Conservation (phyloP, 257 asterid species). For the Nicotiana knightiana region DNA sequence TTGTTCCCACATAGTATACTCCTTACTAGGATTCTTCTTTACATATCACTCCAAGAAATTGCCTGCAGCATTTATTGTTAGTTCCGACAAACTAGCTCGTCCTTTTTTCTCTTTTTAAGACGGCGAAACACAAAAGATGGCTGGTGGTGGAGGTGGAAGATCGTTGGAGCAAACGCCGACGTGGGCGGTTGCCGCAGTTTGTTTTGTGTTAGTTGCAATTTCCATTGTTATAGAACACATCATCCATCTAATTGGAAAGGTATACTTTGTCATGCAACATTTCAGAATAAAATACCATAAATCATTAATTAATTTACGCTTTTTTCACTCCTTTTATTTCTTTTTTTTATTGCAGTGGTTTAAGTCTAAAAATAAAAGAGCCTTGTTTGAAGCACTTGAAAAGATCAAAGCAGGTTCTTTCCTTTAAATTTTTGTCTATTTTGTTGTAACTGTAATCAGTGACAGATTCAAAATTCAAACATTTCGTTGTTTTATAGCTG, state of each 20-base stretch:
- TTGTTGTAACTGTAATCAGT: neutral
- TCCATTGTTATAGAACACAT: conserved; percentile 64
- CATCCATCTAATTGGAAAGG: conserved; percentile 62
- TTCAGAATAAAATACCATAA: neutral
- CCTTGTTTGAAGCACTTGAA: conserved; percentile 74
- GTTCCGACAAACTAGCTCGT: neutral
- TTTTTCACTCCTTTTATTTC: neutral
- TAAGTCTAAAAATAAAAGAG: conserved; percentile 51
- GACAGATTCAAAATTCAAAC: conserved; percentile 51
- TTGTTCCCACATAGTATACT: no score
- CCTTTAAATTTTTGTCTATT: neutral
- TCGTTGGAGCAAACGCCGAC: conserved; percentile 73
- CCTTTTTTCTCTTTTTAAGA: neutral
- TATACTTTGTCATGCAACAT: neutral
- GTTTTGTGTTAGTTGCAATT: conserved; percentile 48
- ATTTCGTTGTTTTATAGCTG: no score
- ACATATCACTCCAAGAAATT: neutral
- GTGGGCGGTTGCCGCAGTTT: conserved; percentile 79
- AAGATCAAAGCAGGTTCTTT: conserved; percentile 72
- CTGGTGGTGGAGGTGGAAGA: conserved; percentile 30
- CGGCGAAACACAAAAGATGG: conserved; percentile 8
- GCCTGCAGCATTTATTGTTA: neutral
- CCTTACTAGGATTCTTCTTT: neutral
- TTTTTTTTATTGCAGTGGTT: conserved; percentile 53
- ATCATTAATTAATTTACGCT: neutral